Evolutionary conservation across 257 asterid genomes (phyloP), one percentile per base, ranked within the genome.

Genomic region (Ehretia macrophylla): DNA sequence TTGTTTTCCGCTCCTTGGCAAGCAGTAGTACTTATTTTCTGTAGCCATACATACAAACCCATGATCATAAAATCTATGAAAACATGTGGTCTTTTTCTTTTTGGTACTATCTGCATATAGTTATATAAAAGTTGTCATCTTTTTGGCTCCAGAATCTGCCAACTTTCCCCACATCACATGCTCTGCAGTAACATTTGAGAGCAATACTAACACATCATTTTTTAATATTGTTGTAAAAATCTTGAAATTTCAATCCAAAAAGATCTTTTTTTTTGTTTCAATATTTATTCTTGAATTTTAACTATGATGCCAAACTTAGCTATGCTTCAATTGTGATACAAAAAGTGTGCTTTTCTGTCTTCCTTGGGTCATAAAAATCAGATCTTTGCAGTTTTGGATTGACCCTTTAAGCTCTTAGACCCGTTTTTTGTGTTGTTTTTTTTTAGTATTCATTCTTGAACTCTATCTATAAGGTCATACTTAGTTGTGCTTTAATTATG

Each of bases 11-110:
- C 11, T 38, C 44, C 11, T 38, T 38, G 9, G 6, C 44, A 5
- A 11, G 44, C 44, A 38, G 11, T 38, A 6, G 11, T 11, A 44
- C 44, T 45, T n/a, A 60, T 51, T 67, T 67, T 47, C 62, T 14
- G 8, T 53, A 50, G 47, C 57, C 62, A 59, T 21, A 66, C 55
- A 59, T 27, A 6, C 3, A 27, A 27, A 27, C n/a, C 35, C 35
- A 27, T 27, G 35, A 27, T 27, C 35, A n/a, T 6, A 27, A 6
- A 27, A 27, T 27, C 35, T 27, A 27, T 27, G 35, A 27, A 1
- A 27, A 27, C 35, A 27, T 64, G 70, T 64, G 75, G 75, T 19
- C 67, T 58, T 51, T 27, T 37, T 51, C 59, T 20, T 22, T 52
- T 58, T 64, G 64, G 46, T 27, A 37, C 62, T 56, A 51, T 64